phyloP scores from a whole-genome alignment of 805 yeast species.

The Candida corydali region DNA sequence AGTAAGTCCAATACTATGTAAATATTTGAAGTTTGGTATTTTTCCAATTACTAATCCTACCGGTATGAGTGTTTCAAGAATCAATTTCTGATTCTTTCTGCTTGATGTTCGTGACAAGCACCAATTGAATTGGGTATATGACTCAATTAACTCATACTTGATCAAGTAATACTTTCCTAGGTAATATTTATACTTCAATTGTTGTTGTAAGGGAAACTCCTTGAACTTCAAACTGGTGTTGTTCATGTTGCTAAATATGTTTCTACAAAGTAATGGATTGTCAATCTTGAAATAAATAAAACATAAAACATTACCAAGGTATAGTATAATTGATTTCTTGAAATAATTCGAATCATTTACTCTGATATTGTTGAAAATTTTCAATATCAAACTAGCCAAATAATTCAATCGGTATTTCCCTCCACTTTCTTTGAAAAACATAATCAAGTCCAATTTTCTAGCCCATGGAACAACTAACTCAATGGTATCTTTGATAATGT shows the following conservation, averaged over 20 bases:
- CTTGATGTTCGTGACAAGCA: slow-evolving; percentile 35
- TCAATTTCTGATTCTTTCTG: slow-evolving; percentile 30
- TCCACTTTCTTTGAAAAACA: slow-evolving; percentile 39
- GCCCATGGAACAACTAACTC: slow-evolving; percentile 43
- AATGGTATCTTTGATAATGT: slow-evolving; percentile 34
- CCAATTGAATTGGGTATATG: slow-evolving; percentile 52
- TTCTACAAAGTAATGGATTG: slow-evolving; percentile 56
- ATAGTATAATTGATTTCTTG: slow-evolving; percentile 49
- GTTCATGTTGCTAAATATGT: slow-evolving; percentile 58
- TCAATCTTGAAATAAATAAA: slow-evolving; percentile 51
- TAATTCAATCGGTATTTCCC: slow-evolving; percentile 44
- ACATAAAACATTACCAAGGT: slow-evolving; percentile 52
- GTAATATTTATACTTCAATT: slow-evolving; percentile 50
- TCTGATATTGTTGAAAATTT: slow-evolving; percentile 58
- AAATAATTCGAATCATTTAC: slow-evolving; percentile 32
- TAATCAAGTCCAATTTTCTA: slow-evolving; percentile 31
- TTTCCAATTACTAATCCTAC: slow-evolving; percentile 53
- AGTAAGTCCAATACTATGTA: not conserved
- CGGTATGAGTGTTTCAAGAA: slow-evolving; percentile 50
- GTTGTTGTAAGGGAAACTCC: slow-evolving; percentile 40
- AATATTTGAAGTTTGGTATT: slow-evolving; percentile 32
- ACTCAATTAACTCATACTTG: slow-evolving; percentile 45
- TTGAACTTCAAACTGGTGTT: slow-evolving; percentile 42
- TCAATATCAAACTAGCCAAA: slow-evolving; percentile 51
- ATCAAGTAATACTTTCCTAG: slow-evolving; percentile 52